Percentiles rank a stretch among this genome's conserved stretches.
These are phyloP conservation scores for Acmispon strigosus DNA, from an alignment of 306 rosid genomes.

Conservation along the genomic window DNA sequence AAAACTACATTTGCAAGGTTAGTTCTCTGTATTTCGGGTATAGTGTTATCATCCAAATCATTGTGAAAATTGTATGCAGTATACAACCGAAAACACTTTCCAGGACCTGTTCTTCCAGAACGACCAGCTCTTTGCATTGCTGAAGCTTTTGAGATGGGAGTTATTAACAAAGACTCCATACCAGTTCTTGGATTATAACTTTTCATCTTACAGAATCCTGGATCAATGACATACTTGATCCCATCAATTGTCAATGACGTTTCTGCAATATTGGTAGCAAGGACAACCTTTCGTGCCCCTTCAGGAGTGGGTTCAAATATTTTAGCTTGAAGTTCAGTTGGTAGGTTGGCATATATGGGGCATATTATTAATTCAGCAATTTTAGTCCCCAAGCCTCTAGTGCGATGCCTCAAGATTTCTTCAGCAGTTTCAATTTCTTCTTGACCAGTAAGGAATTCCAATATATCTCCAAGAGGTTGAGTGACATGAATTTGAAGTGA, in stretches of 20 bases:
- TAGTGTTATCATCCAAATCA: constrained; percentile 84
- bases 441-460: constrained; percentile 92
- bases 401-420: constrained; percentile 90
- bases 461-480: constrained; percentile 81
- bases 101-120: constrained; percentile 96
- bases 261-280: constrained; percentile 97
- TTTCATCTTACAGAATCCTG: constrained; percentile 75
- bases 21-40: constrained; percentile 90
- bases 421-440: constrained; percentile 96
- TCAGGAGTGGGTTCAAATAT: constrained; percentile 97
- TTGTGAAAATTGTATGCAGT: constrained; percentile 64
- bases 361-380: constrained; percentile 91
- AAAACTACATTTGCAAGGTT: constrained; percentile 92
- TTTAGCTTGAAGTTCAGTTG: constrained; percentile 88
- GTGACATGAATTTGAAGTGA: constrained; percentile 93
- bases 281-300: constrained; percentile 93
- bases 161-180: constrained; percentile 76
- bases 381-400: constrained; percentile 82
- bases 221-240: constrained; percentile 93
- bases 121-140: constrained; percentile 96
- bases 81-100: constrained; percentile 86
- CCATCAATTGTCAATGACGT: constrained; percentile 96
- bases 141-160: constrained; percentile 96
- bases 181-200: constrained; percentile 76
- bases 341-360: constrained; percentile 94